Base-by-base conservation (phyloP, 805 yeast species). In the Teunomyces lycoperdinae region DNA sequence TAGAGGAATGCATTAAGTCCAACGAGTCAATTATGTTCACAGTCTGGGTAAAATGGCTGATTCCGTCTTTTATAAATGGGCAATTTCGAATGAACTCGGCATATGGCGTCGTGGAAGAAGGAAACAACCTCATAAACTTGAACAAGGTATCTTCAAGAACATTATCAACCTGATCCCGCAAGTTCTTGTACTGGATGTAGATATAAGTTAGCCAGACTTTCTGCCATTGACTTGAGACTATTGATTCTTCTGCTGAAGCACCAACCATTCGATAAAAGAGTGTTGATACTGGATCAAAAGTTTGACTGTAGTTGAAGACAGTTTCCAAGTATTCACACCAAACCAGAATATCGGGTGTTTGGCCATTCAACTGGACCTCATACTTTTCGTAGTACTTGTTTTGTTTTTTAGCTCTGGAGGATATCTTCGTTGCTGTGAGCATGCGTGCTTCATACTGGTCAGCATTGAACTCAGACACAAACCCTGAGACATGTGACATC, bases 401-500 rank as follows among this genome's bases (percentile, higher is more conserved):
- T 24, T 46, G 45, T 28, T 54, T 55, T 35, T 62, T 64, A 0
- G 79, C 68, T 10, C 50, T 46, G 5, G 60, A 52, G 47, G 68
- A 66, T 0, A 67, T 45, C 26, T 58, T 60, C 39, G 66, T 66
- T 0, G 77, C 79, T 0, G 44, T n/a, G 5, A 53, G 45, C 74
- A 81, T 70, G 17, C 61, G 58, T 0, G 44, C 33, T 1, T 64
- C 66, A 50, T 79, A 78, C 3, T 63, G 42, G 1, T 54, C 54
- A 0, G 60, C 44, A 17, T 53, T 60, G 40, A 64, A 35, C 2
- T 47, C 32, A 1, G 80, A 62, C 1, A 79, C 63, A 45, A 77
- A 75, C 0, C 58, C 24, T 1, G 83, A 79, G 39, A 65, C 71
- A 1, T 61, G 60, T 8, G 64, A 57, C 53, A 66, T 73, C 0